Percentiles rank a stretch among this genome's conserved stretches.
Evolutionary conservation across 768 basidiomycete genomes (phyloP).

Genomic region (Pisolithus orientalis): DNA sequence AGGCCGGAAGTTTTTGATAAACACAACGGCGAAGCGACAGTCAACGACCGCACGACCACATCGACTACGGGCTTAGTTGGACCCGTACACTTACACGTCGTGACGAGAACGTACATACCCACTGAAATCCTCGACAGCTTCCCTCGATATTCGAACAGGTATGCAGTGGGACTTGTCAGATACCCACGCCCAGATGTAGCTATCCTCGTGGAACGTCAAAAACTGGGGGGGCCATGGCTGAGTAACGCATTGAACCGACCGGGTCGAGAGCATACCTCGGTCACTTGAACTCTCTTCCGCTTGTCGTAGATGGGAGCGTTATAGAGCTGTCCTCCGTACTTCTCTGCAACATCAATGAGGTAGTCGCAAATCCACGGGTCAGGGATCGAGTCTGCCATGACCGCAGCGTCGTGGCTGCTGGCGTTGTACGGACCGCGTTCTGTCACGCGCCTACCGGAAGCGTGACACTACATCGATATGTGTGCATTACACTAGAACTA

Average conservation of each 20-base stretch:
- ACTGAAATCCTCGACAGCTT: constrained; percentile 42
- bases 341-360: constrained; percentile 43
- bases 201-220: constrained; percentile 41
- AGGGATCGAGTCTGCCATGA: constrained; percentile 34
- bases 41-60: constrained; percentile 35
- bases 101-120: constrained; percentile 24
- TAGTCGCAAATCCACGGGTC: constrained; percentile 55
- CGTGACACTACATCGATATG: background rate
- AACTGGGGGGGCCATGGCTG: constrained; percentile 36
- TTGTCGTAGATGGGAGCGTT: constrained; percentile 19
- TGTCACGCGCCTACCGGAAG: background rate
- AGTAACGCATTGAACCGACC: background rate
- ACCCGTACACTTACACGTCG: too few relatives aligned
- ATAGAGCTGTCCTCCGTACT: constrained; percentile 40
- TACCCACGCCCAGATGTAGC: constrained; percentile 55
- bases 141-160: constrained; percentile 48
- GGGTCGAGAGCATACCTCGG: constrained; percentile 36
- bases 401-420: background rate
- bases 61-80: constrained; percentile 3
- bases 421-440: background rate
- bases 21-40: constrained; percentile 39
- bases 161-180: constrained; percentile 52
- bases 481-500: too few relatives aligned
- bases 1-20: constrained; percentile 44
- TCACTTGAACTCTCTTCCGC: constrained; percentile 52